Conservation (phyloP, 2,329 filamentous ascomycete species). For the Fusarium poae region DNA sequence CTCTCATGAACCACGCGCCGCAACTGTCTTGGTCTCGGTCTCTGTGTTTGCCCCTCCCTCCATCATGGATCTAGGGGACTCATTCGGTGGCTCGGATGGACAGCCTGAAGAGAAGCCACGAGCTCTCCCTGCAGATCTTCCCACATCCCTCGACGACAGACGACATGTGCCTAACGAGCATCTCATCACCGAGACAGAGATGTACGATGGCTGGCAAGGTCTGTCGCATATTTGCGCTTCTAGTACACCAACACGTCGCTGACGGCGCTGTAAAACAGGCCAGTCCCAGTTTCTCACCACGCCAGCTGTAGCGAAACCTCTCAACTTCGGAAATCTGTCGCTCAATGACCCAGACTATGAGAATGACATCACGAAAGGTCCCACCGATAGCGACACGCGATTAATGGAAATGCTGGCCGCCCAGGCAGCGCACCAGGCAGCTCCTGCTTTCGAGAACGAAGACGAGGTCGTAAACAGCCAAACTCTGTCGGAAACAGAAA, state of each 20-base stretch:
- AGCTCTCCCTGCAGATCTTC: conserved; percentile 83
- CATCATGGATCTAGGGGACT: conserved; percentile 71
- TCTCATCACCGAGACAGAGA: conserved; percentile 86
- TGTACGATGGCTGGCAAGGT: conserved; percentile 99
- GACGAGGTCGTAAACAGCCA: conserved; percentile 81
- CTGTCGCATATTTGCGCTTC: conserved; percentile 48
- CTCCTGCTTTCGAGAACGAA: conserved; percentile 80
- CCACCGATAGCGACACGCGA: conserved; percentile 83
- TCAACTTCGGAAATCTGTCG: conserved; percentile 84
- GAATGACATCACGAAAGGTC: conserved; percentile 66
- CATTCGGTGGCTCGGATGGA: conserved; percentile 58
- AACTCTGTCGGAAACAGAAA: conserved; percentile 80
- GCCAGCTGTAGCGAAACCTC: conserved; percentile 84
- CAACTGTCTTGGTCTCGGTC: conserved; percentile 46
- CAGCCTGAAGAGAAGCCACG: conserved; percentile 58
- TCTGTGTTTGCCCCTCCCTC: conserved; percentile 55
- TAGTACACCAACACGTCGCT: conserved; percentile 45
- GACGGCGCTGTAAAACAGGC: conserved; percentile 65
- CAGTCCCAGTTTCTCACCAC: conserved; percentile 95
- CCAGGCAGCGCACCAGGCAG: conserved; percentile 85
- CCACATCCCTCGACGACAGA: conserved; percentile 91
- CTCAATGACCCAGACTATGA: conserved; percentile 85
- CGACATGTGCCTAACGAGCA: conserved; percentile 72
- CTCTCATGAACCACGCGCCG: conserved; percentile 52
- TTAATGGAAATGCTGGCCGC: conserved; percentile 96